Evolutionary conservation across 257 asterid genomes (phyloP).

Genomic region (Datura wrightii): DNA sequence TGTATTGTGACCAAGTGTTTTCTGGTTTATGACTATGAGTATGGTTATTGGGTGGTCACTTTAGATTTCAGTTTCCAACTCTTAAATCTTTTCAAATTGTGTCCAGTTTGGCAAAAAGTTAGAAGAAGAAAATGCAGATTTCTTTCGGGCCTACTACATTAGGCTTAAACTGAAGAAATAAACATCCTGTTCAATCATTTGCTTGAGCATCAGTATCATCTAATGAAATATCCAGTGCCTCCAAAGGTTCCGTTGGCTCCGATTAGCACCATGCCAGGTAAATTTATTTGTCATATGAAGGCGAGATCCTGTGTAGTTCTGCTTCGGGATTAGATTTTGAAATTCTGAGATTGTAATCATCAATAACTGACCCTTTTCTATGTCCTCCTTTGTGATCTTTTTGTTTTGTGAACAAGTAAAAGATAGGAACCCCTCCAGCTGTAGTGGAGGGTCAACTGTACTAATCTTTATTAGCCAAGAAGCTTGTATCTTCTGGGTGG

Average conservation of each 20-base stretch:
- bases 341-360: conserved; percentile 8
- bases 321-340: neutral
- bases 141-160: conserved; percentile 58
- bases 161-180: conserved; percentile 59
- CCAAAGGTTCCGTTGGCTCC: conserved; percentile 53
- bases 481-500: neutral
- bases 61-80: conserved; percentile 3
- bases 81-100: neutral
- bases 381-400: neutral
- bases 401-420: neutral
- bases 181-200: conserved; percentile 56
- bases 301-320: neutral
- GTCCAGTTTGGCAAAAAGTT: conserved; percentile 62
- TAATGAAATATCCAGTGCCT: conserved; percentile 53
- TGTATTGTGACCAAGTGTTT: neutral
- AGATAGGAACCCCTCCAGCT: neutral
- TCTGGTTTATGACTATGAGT: conserved; percentile 6
- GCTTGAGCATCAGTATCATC: conserved; percentile 57
- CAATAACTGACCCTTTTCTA: too few relatives aligned
- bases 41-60: too few relatives aligned
- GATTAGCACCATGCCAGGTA: conserved; percentile 50
- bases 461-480: neutral
- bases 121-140: conserved; percentile 58
- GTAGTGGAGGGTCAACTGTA: conserved; percentile 2
- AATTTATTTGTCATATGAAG: conserved; percentile 18